A percentile compares a stretch with the other conserved stretches of the same genome.
Evolutionary conservation across 345 rosid genomes (phyloP).

Genomic region (Eucalyptus curtisii): DNA sequence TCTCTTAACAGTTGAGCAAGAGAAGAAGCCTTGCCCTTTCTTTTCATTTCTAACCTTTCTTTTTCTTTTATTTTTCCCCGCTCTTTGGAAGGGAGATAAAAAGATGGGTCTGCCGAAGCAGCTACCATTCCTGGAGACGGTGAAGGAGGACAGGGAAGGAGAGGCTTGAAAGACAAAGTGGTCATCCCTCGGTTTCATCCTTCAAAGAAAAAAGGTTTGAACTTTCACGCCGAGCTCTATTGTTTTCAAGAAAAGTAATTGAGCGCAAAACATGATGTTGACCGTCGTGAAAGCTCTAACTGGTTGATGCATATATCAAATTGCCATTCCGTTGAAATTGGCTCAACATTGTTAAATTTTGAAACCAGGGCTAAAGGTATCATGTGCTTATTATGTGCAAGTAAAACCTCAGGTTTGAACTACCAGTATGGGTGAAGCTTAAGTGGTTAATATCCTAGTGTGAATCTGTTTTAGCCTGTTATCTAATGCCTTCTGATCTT

Average conservation of each 20-base stretch:
- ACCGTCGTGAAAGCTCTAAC: not conserved
- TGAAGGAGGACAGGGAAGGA: slow-evolving; percentile 59
- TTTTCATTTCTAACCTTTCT: slow-evolving; percentile 25
- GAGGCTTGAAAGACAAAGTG: slow-evolving; percentile 73
- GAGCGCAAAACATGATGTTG: not conserved
- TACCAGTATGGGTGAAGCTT: not conserved
- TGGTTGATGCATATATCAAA: not conserved
- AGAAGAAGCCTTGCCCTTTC: slow-evolving; percentile 43
- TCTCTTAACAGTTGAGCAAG: not conserved
- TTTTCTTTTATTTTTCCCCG: not conserved
- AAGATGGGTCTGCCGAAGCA: slow-evolving; percentile 34
- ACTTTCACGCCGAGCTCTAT: not conserved
- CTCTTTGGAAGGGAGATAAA: slow-evolving; percentile 6
- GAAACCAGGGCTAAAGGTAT: not conserved
- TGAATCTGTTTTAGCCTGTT: not conserved
- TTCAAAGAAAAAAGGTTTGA: slow-evolving; percentile 48
- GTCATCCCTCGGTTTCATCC: slow-evolving; percentile 43
- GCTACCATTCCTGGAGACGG: slow-evolving; percentile 73
- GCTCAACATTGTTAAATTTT: not conserved
- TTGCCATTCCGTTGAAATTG: not conserved
- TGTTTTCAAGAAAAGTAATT: not conserved
- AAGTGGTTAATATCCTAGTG: not conserved
- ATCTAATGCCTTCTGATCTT: not conserved
- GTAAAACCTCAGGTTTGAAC: not conserved
- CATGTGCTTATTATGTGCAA: not conserved